phyloP scores from a whole-genome alignment of 495 filamentous ascomycete species.

The Podospora australis region DNA sequence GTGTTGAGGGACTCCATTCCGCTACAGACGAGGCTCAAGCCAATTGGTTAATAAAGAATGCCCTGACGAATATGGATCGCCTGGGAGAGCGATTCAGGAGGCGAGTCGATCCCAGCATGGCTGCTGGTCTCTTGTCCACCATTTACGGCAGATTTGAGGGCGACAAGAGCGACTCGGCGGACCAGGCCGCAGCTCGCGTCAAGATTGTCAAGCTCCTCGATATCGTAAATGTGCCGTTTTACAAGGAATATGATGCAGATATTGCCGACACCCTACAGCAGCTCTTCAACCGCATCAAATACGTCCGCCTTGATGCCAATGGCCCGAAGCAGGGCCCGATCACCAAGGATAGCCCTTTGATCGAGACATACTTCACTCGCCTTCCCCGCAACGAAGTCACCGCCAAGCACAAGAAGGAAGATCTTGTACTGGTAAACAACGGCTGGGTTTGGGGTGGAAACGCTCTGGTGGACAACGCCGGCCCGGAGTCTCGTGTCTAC shows the following conservation, averaged over 20 bases:
- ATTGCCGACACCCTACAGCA: constrained; percentile 78
- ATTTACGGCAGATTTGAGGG: constrained; percentile 63
- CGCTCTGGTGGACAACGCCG: constrained; percentile 88
- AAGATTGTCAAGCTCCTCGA: constrained; percentile 61
- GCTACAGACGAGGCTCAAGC: constrained; percentile 42
- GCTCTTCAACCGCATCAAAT: constrained; percentile 88
- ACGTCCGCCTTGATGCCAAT: constrained; percentile 81
- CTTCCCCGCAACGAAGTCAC: constrained; percentile 76
- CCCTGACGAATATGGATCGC: constrained; percentile 59
- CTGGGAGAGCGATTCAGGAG: constrained; percentile 75
- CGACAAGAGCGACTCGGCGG: constrained; percentile 33
- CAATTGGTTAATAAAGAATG: constrained; percentile 48
- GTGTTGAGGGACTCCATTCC: constrained; percentile 39
- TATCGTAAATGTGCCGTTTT: constrained; percentile 79
- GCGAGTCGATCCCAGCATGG: constrained; percentile 56
- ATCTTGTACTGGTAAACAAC: constrained; percentile 85
- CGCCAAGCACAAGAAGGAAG: constrained; percentile 64
- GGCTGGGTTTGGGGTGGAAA: constrained; percentile 99
- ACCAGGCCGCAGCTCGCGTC: constrained; percentile 42
- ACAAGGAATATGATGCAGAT: constrained; percentile 85
- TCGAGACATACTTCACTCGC: constrained; percentile 93
- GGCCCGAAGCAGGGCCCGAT: constrained; percentile 85
- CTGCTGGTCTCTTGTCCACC: constrained; percentile 60
- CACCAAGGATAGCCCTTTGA: constrained; percentile 67
- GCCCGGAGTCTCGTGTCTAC: constrained; percentile 80